Evolutionary conservation across 2,329 filamentous ascomycete species (phyloP).

Genomic region (Colletotrichum phormii): DNA sequence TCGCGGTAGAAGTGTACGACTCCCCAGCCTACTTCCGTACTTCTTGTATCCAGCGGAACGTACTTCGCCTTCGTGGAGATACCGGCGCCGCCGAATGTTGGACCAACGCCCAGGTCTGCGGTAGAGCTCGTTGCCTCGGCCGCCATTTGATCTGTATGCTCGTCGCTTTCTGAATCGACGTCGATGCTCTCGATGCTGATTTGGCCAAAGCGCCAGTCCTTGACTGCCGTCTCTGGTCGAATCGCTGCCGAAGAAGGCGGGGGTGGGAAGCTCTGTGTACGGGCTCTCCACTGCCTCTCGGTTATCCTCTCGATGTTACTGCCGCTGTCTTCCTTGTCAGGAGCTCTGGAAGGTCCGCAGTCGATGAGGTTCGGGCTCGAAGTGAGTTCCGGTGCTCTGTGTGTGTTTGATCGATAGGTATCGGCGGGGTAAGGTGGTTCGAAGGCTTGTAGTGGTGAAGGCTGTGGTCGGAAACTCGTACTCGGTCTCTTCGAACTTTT

Average conservation of each 20-base stretch:
- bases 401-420: slow-evolving; percentile 13
- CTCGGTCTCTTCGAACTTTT: slow-evolving; percentile 32
- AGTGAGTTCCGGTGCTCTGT: not conserved
- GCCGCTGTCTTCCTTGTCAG: slow-evolving; percentile 42
- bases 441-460: slow-evolving; percentile 32
- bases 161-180: slow-evolving; percentile 57
- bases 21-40: slow-evolving; percentile 88
- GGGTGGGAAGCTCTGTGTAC: slow-evolving; percentile 54
- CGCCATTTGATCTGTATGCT: slow-evolving; percentile 46
- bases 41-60: slow-evolving; percentile 75
- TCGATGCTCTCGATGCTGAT: slow-evolving; percentile 86
- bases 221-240: slow-evolving; percentile 60
- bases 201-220: slow-evolving; percentile 86
- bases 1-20: slow-evolving; percentile 95
- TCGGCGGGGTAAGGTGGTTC: slow-evolving; percentile 28
- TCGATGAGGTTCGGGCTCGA: slow-evolving; percentile 56
- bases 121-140: slow-evolving; percentile 54
- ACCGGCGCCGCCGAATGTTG: slow-evolving; percentile 68
- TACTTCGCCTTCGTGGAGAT: slow-evolving; percentile 87
- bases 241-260: slow-evolving; percentile 58
- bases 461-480: slow-evolving; percentile 19
- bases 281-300: slow-evolving; percentile 54
- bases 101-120: slow-evolving; percentile 65
- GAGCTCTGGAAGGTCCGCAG: slow-evolving; percentile 57
- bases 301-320: slow-evolving; percentile 52